These are phyloP conservation scores for Talaromyces sp. DNA, from an alignment of 2,329 filamentous ascomycete species.

Conservation along the genomic window DNA sequence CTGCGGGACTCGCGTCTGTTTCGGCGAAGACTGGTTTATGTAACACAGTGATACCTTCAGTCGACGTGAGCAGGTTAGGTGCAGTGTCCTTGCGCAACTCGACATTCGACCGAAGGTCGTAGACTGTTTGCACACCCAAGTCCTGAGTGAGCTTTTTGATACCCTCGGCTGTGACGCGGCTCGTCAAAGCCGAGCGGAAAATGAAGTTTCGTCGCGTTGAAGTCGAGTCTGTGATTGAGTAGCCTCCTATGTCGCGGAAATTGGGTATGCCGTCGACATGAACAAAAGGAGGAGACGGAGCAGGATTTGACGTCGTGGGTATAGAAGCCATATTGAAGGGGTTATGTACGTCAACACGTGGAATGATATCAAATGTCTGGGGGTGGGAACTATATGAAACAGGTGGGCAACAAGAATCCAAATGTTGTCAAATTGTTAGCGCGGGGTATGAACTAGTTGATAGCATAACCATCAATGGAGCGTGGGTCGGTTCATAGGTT, in stretches of 20 bases:
- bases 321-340: neutral
- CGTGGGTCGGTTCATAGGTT: neutral
- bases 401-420: neutral
- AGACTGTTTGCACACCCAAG: constrained; percentile 59
- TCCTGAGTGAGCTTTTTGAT: constrained; percentile 42
- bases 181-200: constrained; percentile 66
- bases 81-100: constrained; percentile 33
- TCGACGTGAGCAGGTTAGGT: neutral
- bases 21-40: constrained; percentile 63
- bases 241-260: constrained; percentile 63
- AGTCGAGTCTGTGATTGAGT: constrained; percentile 34
- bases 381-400: neutral
- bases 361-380: neutral
- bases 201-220: constrained; percentile 39
- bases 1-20: constrained; percentile 59
- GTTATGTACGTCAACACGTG: neutral
- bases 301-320: neutral
- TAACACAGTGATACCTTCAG: constrained; percentile 31
- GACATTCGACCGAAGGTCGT: constrained; percentile 59
- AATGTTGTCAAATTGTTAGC: neutral
- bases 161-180: constrained; percentile 50
- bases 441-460: neutral
- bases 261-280: constrained; percentile 55
- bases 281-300: constrained; percentile 8
- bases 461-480: neutral